A percentile compares a stretch with the other conserved stretches of the same genome.
Evolutionary conservation across 768 basidiomycete genomes (phyloP).

Genomic region (Termitomyces sp.): DNA sequence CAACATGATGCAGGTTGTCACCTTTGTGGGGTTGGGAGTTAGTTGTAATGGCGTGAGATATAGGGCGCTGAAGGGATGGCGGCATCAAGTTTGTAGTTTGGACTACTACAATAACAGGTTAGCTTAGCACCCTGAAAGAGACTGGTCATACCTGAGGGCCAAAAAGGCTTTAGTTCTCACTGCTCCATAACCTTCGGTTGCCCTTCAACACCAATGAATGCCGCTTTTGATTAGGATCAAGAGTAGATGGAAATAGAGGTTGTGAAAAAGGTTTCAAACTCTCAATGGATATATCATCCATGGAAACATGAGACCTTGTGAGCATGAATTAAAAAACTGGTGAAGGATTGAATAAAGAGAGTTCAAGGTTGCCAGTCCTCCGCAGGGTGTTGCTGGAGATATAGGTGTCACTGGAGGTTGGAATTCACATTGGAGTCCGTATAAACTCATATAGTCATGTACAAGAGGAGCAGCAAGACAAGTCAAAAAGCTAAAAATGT

Average conservation of each 20-base stretch:
- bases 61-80: constrained; percentile 13
- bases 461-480: constrained; percentile 6
- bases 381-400: constrained; percentile 9
- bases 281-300: constrained; percentile 5
- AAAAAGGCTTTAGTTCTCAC: neutral
- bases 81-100: constrained; percentile 9
- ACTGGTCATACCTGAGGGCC: constrained; percentile 6
- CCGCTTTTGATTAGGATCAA: constrained; percentile 1
- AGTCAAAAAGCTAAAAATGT: constrained; percentile 9
- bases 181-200: constrained; percentile 6
- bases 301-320: constrained; percentile 3
- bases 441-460: neutral
- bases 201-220: constrained; percentile 4
- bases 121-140: neutral
- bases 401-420: constrained; percentile 11
- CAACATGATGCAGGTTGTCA: neutral
- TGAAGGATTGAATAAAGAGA: neutral
- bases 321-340: constrained; percentile 3
- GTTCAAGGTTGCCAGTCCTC: constrained; percentile 7
- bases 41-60: constrained; percentile 20
- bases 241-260: neutral
- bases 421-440: neutral
- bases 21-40: constrained; percentile 32
- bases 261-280: neutral
- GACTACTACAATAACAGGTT: constrained; percentile 8